Evolutionary conservation across 768 basidiomycete species (phyloP).

Genomic region (Tylopilus sp.): DNA sequence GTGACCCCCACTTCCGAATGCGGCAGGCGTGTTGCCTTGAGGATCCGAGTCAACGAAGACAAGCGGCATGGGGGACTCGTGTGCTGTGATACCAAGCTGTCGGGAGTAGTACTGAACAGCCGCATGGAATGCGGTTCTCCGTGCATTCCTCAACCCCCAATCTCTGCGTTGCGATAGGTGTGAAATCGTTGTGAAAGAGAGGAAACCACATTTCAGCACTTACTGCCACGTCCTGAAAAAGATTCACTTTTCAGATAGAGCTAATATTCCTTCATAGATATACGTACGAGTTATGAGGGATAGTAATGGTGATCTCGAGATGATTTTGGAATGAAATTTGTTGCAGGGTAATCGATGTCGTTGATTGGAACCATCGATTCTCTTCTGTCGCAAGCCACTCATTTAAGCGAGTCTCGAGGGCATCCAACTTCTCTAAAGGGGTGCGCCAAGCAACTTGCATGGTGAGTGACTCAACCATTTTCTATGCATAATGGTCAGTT

Average conservation of each 20-base stretch:
- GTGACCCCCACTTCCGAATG: background rate
- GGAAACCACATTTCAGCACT: constrained; percentile 9
- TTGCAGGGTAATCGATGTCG: constrained; percentile 60
- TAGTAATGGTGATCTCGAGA: constrained; percentile 65
- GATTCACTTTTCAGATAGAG: constrained; percentile 1
- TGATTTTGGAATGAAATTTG: constrained; percentile 63
- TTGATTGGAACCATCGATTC: constrained; percentile 74
- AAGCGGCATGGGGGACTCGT: constrained; percentile 60
- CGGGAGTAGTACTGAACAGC: constrained; percentile 71
- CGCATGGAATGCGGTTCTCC: constrained; percentile 77
- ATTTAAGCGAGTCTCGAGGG: constrained; percentile 62
- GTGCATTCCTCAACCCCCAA: constrained; percentile 59
- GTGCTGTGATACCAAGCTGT: constrained; percentile 62
- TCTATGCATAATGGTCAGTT: constrained; percentile 35
- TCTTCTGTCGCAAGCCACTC: constrained; percentile 77
- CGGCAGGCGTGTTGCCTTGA: constrained; percentile 4
- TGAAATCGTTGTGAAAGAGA: constrained; percentile 3
- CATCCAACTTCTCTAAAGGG: constrained; percentile 67
- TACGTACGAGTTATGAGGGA: constrained; percentile 49
- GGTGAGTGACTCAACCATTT: constrained; percentile 63
- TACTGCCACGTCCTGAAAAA: constrained; percentile 34
- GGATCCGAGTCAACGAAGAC: constrained; percentile 37
- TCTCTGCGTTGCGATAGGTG: constrained; percentile 31
- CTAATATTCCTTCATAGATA: background rate
- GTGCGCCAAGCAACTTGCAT: constrained; percentile 78